Percentiles rank a stretch among this genome's conserved stretches.
Conservation (phyloP, 257 asterid genomes). For the Coffea eugenioides region DNA sequence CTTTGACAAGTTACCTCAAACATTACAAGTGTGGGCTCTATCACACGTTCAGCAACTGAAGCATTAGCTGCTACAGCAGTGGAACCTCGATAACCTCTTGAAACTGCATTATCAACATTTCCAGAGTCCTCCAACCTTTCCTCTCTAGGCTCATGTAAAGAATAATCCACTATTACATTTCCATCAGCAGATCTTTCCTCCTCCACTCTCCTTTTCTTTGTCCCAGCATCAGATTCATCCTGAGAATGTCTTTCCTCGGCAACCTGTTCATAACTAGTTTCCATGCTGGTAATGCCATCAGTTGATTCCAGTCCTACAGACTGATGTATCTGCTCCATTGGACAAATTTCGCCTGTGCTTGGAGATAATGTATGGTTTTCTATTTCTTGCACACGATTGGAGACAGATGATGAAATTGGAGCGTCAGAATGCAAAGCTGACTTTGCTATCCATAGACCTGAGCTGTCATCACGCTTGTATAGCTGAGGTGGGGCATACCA, state of each 20-base stretch:
- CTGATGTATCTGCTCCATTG: conserved; percentile 62
- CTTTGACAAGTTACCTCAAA: conserved; percentile 60
- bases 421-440: conserved; percentile 65
- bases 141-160: conserved; percentile 61
- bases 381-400: conserved; percentile 39
- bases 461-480: conserved; percentile 80
- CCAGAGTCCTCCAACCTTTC: conserved; percentile 60
- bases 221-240: conserved; percentile 80
- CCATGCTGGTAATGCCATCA: conserved; percentile 77
- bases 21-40: conserved; percentile 98
- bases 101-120: conserved; percentile 44
- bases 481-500: conserved; percentile 97
- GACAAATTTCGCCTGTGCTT: conserved; percentile 44
- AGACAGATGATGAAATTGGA: conserved; percentile 44
- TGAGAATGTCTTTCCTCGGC: conserved; percentile 48
- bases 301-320: conserved; percentile 51
- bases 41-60: conserved; percentile 82
- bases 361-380: conserved; percentile 44
- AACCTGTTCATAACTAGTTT: conserved; percentile 63
- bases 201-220: conserved; percentile 73
- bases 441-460: conserved; percentile 84
- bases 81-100: conserved; percentile 67
- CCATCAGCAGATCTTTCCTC: conserved; percentile 73
- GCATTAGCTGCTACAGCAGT: conserved; percentile 69
- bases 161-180: conserved; percentile 42